phyloP scores from a whole-genome alignment of 345 rosid species.

The Populus nigra region DNA sequence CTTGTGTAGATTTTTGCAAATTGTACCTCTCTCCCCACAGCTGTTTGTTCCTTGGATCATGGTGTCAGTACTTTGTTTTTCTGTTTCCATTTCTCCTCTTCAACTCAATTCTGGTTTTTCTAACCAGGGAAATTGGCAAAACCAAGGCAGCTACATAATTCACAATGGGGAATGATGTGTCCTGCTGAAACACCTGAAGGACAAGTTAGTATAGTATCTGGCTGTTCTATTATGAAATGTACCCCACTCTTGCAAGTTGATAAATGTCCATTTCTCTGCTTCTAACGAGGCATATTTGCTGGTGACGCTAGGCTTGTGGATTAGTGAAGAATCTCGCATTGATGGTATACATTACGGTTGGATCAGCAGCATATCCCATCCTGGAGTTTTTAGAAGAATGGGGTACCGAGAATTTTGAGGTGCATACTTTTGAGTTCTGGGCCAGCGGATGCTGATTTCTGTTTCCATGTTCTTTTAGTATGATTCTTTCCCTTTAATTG shows the following conservation, averaged over 20 bases:
- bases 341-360: conserved; percentile 97
- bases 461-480: background rate
- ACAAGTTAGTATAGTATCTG: conserved; percentile 51
- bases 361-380: conserved; percentile 92
- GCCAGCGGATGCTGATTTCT: background rate
- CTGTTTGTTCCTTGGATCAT: background rate
- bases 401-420: conserved; percentile 99
- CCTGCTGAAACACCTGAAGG: conserved; percentile 99
- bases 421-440: conserved; percentile 20
- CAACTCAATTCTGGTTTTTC: conserved; percentile 16
- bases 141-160: conserved; percentile 96
- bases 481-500: conserved; percentile 13
- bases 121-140: conserved; percentile 89
- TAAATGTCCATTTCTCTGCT: background rate
- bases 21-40: conserved; percentile 10
- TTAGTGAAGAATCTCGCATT: conserved; percentile 94
- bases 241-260: background rate
- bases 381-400: conserved; percentile 92
- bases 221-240: background rate
- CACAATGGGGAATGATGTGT: conserved; percentile 99
- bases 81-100: background rate
- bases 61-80: background rate
- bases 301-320: conserved; percentile 77
- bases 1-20: background rate
- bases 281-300: conserved; percentile 8